A percentile compares a stretch with the other conserved stretches of the same genome.
phyloP scores from a whole-genome alignment of 2,329 filamentous ascomycete genomes.

The Ciborinia camelliae region DNA sequence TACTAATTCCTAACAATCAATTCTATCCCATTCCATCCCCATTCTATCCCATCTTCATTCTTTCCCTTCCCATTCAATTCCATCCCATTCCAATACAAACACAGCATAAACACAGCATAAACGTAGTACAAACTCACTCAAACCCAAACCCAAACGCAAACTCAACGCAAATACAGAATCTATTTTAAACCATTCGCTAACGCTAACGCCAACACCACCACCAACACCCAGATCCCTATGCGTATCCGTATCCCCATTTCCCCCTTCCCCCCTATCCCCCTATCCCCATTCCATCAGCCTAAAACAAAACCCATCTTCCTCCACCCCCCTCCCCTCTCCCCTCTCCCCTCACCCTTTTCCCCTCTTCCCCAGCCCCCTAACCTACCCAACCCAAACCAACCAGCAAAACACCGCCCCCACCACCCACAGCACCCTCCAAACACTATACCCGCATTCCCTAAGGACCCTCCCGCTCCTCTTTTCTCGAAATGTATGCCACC shows the following conservation, averaged over 20 bases:
- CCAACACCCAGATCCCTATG: too few relatives aligned
- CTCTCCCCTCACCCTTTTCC: too few relatives aligned
- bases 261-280: too few relatives aligned
- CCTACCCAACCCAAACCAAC: constrained; percentile 22
- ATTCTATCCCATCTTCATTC: background rate
- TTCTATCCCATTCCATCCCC: background rate
- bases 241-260: background rate
- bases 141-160: background rate
- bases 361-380: too few relatives aligned
- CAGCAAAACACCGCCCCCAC: constrained; percentile 23
- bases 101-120: background rate
- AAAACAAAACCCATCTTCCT: background rate
- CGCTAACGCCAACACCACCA: too few relatives aligned
- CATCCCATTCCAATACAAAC: background rate
- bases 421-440: constrained; percentile 57
- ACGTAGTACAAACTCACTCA: too few relatives aligned
- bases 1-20: too few relatives aligned
- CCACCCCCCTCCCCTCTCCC: background rate
- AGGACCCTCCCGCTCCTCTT: constrained; percentile 47
- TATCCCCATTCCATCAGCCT: too few relatives aligned
- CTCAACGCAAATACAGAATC: too few relatives aligned
- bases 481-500: constrained; percentile 31
- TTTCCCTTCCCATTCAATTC: background rate
- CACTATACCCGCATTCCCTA: constrained; percentile 58
- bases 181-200: too few relatives aligned